Evolutionary conservation across 352 stramenopile genomes (phyloP).

Genomic region (Lagenidium giganteum): DNA sequence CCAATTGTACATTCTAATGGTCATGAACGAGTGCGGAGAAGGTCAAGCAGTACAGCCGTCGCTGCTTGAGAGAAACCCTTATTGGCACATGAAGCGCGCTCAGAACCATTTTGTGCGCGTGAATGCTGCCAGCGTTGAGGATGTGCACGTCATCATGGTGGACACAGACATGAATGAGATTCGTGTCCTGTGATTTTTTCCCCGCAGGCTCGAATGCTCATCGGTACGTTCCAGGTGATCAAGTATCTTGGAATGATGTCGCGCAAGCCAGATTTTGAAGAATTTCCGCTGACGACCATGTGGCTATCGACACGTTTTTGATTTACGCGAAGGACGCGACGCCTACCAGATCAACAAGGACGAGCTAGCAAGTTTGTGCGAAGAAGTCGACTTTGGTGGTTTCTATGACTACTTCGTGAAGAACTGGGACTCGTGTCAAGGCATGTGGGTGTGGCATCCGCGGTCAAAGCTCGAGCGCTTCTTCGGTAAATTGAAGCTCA

Average conservation of each 20-base stretch:
- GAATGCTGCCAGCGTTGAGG: constrained; percentile 1
- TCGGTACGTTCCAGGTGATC: constrained; percentile 21
- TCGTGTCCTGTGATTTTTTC: constrained; percentile 9
- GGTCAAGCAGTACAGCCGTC: constrained; percentile 10
- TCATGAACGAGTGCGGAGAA: constrained; percentile 15
- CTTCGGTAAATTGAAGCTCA: constrained; percentile 9
- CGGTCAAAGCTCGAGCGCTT: constrained; percentile 7
- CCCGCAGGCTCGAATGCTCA: constrained; percentile 9
- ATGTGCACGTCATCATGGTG: constrained; percentile 12
- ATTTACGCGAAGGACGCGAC: constrained; percentile 1
- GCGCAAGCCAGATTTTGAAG: constrained; percentile 10
- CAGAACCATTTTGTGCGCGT: constrained; percentile 15
- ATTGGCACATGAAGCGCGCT: constrained; percentile 16
- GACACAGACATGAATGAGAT: constrained; percentile 29
- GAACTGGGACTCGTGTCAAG: constrained; percentile 19
- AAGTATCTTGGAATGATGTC: constrained; percentile 12
- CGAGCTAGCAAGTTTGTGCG: not conserved
- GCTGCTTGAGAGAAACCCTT: constrained; percentile 10
- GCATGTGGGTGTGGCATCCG: constrained; percentile 20
- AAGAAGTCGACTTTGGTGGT: not conserved
- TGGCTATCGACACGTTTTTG: constrained; percentile 3
- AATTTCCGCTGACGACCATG: constrained; percentile 4
- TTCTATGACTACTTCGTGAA: constrained; percentile 19
- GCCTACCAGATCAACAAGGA: constrained; percentile 5
- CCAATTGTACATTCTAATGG: constrained; percentile 17